Conservation (phyloP, 495 filamentous ascomycete species). For the Aspergillus ostianus region DNA sequence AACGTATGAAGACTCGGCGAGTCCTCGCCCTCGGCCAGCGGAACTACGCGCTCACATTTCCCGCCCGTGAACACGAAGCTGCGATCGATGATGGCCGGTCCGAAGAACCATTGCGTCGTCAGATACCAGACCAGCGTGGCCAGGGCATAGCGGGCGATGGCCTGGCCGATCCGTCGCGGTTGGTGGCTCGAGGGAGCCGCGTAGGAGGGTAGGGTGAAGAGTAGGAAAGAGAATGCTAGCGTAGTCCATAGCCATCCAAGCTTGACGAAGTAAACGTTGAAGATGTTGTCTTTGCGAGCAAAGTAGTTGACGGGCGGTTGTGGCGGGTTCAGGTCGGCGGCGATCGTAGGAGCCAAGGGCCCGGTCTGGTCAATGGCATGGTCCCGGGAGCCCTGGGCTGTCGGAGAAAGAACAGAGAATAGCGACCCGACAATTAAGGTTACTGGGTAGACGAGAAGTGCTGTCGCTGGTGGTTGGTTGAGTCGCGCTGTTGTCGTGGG, state of each 20-base stretch:
- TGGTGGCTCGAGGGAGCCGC: slow-evolving; percentile 28
- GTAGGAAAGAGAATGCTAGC: slow-evolving; percentile 60
- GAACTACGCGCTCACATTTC: slow-evolving; percentile 56
- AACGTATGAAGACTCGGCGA: slow-evolving; percentile 44
- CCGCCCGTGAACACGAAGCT: slow-evolving; percentile 81
- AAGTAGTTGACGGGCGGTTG: slow-evolving; percentile 69
- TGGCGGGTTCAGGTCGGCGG: slow-evolving; percentile 38
- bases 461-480: slow-evolving; percentile 18
- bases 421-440: slow-evolving; percentile 77
- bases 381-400: slow-evolving; percentile 42
- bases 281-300: slow-evolving; percentile 83
- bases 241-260: slow-evolving; percentile 91
- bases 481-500: slow-evolving; percentile 11
- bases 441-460: slow-evolving; percentile 67
- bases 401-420: slow-evolving; percentile 74
- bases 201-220: slow-evolving; percentile 56
- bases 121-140: slow-evolving; percentile 73
- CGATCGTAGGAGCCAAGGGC: slow-evolving; percentile 54
- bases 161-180: slow-evolving; percentile 40
- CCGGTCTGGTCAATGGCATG: slow-evolving; percentile 54
- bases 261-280: slow-evolving; percentile 93
- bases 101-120: slow-evolving; percentile 96
- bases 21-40: slow-evolving; percentile 21
- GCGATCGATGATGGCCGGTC: slow-evolving; percentile 83
- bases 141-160: slow-evolving; percentile 62